Base-by-base conservation (phyloP, 2,329 filamentous ascomycete genomes). In the Colletotrichum agaves region DNA sequence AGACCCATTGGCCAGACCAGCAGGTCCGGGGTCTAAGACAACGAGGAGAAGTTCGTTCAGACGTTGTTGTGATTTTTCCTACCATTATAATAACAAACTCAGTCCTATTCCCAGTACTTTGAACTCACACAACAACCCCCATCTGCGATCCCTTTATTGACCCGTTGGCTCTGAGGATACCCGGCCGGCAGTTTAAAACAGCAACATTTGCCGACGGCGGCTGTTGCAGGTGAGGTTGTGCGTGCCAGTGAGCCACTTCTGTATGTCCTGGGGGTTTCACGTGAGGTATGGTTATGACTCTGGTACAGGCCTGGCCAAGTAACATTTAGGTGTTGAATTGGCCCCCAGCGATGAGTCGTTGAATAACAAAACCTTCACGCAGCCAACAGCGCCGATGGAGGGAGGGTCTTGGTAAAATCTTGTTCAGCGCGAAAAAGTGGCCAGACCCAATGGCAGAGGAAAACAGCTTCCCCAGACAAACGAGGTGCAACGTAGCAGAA, bases 361-460 rank as follows among this genome's bases (percentile, higher is more conserved):
- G 49, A 52, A 62, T 62, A 37, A 55, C 61, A 58, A 43, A 39
- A 55, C 53, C 31, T 37, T 33, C 41, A 49, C 46, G 53, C 39
- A 67, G 61, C 64, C 61, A 60, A 65, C 53, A 67, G 44, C 19
- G 37, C 31, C 53, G 41, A 59, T 55, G 53, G 53, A 60, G 43
- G 53, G 53, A 67, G 12, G 61, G 47, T 59, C 53, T 68, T 65
- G 61, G 65, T 65, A 60, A 64, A 47, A 41, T 55, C 61, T 65
- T 56, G 35, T 58, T 52, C 33, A 4, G 33, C n/a, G 21, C 31
- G 41, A 47, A 23, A 47, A 39, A 43, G 61, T 19, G 13, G 27
- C 21, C 33, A 19, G 55, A 47, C 21, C 65, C 61, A 65, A 65
- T 65, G 47, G 35, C n/a, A 49, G 39, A 27, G 17, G 35, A 12